phyloP scores from a whole-genome alignment of 164 flowering plant species.

The Berberis vulgaris region DNA sequence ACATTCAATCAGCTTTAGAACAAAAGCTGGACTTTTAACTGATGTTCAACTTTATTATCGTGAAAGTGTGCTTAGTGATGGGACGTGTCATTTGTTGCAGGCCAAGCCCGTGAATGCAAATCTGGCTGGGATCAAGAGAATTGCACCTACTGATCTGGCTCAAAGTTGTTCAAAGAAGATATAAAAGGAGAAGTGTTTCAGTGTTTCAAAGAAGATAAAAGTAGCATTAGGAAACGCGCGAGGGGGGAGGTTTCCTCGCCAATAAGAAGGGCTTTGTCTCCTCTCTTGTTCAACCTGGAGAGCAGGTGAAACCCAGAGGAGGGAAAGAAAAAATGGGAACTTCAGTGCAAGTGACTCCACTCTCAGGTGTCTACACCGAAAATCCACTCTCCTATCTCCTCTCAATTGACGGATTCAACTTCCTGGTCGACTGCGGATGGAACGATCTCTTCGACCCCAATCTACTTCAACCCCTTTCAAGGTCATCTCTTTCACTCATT shows the following conservation, averaged over 20 bases:
- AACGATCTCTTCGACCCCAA: slow-evolving; percentile 77
- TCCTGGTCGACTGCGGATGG: slow-evolving; percentile 96
- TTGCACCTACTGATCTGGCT: neutral
- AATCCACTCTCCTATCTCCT: slow-evolving; percentile 77
- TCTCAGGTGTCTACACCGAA: slow-evolving; percentile 82
- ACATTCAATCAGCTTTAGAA: no score
- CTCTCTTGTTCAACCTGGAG: no score
- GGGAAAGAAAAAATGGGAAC: slow-evolving; percentile 56
- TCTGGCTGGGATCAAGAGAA: slow-evolving; percentile 16
- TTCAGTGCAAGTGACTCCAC: slow-evolving; percentile 88
- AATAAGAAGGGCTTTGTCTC: no score
- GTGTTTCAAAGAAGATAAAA: slow-evolving; percentile 4
- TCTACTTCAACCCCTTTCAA: slow-evolving; percentile 82
- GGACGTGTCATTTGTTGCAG: slow-evolving; percentile 9
- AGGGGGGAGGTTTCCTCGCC: no score
- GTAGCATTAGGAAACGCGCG: no score
- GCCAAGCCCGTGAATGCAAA: slow-evolving; percentile 5
- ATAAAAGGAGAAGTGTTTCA: slow-evolving; percentile 19
- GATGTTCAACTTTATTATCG: neutral
- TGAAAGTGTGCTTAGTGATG: neutral
- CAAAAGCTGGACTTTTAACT: neutral
- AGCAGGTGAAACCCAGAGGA: neutral
- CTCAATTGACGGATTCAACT: slow-evolving; percentile 85
- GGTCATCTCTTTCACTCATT: slow-evolving; percentile 19
- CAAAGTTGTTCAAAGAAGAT: slow-evolving; percentile 5